Conservation (phyloP, 768 basidiomycete species). For the Boletus rubropictus region DNA sequence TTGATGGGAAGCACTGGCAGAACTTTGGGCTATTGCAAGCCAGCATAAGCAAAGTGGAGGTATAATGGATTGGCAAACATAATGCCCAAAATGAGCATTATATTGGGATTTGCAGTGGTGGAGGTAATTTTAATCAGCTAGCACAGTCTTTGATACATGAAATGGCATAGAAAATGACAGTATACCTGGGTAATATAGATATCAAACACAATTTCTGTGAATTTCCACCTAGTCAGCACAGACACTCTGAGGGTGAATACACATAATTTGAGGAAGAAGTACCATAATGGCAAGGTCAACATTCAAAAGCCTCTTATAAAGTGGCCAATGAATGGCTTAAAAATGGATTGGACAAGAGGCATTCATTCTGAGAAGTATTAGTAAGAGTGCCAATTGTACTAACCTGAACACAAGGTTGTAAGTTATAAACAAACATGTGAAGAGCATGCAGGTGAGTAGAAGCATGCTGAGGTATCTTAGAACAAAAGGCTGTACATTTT, state of each 20-base stretch:
- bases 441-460: constrained; percentile 37
- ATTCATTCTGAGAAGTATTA: constrained; percentile 47
- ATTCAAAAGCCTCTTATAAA: constrained; percentile 57
- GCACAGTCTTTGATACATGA: neutral
- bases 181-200: constrained; percentile 50
- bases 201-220: constrained; percentile 56
- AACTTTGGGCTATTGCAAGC: constrained; percentile 42
- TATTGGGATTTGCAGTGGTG: constrained; percentile 45
- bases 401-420: constrained; percentile 43
- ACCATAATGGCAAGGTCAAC: constrained; percentile 42
- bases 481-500: constrained; percentile 15
- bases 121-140: constrained; percentile 46
- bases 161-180: neutral
- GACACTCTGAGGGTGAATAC: constrained; percentile 47
- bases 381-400: constrained; percentile 42
- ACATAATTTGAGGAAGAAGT: constrained; percentile 41
- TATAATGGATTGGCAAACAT: constrained; percentile 48
- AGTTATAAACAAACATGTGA: constrained; percentile 35
- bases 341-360: constrained; percentile 45
- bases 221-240: constrained; percentile 59
- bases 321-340: constrained; percentile 61
- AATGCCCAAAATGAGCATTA: constrained; percentile 58
- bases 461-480: constrained; percentile 16
- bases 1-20: constrained; percentile 40
- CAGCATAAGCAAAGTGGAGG: constrained; percentile 58